phyloP scores from a whole-genome alignment of 2,329 filamentous ascomycete species.

The Tolypocladium inflatum region DNA sequence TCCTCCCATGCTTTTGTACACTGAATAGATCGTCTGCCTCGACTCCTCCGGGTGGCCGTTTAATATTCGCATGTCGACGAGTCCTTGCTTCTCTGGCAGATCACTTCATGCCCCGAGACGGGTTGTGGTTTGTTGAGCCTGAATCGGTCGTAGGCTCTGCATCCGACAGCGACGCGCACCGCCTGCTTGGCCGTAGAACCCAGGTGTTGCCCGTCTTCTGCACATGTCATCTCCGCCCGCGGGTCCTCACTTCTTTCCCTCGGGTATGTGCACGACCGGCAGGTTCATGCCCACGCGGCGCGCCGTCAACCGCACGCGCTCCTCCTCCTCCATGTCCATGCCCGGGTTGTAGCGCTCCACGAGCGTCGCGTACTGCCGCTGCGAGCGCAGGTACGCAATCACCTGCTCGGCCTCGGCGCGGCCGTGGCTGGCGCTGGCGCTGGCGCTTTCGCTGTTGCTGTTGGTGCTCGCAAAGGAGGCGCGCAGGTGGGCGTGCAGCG shows the following conservation, averaged over 20 bases:
- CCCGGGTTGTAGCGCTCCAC: constrained; percentile 91
- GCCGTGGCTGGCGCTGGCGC: constrained; percentile 15
- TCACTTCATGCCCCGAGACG: neutral
- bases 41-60: neutral
- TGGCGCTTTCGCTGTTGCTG: constrained; percentile 11
- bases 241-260: neutral
- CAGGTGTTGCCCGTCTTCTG: too few species aligned
- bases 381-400: constrained; percentile 71
- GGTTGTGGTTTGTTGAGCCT: neutral
- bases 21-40: neutral
- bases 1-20: neutral
- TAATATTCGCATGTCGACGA: neutral
- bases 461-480: constrained; percentile 17
- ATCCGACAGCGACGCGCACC: neutral
- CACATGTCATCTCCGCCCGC: neutral
- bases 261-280: constrained; percentile 48
- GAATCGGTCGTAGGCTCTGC: neutral
- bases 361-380: constrained; percentile 71
- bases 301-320: constrained; percentile 75
- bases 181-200: neutral
- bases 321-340: constrained; percentile 77
- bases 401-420: constrained; percentile 57
- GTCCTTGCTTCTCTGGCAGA: neutral
- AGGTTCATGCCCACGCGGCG: constrained; percentile 85
- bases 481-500: constrained; percentile 23